A percentile compares a stretch with the other conserved stretches of the same genome.
Evolutionary conservation across 2,329 filamentous ascomycete genomes (phyloP).

Genomic region (Colletotrichum tropicale): DNA sequence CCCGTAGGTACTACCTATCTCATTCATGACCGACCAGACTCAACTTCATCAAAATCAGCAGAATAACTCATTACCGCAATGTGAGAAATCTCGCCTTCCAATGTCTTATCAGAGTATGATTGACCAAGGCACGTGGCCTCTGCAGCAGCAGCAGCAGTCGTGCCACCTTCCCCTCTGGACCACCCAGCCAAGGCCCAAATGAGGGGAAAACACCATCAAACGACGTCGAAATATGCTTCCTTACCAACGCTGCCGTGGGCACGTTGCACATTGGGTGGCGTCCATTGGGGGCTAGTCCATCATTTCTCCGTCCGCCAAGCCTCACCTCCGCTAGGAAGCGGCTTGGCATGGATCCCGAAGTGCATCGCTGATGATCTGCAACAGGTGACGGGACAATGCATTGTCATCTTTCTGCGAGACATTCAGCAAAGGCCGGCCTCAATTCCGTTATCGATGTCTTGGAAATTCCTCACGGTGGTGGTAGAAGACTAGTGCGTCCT

Average conservation of each 20-base stretch:
- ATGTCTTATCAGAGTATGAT: not conserved
- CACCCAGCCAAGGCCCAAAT: not conserved
- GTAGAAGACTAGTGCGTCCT: not conserved
- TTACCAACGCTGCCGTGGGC: not conserved
- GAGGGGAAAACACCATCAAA: not conserved
- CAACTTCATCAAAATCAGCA: not conserved
- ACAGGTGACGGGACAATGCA: constrained; percentile 7
- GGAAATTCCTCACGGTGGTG: not conserved
- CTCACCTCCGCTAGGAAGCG: not conserved
- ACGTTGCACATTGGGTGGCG: constrained; percentile 10
- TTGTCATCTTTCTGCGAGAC: not conserved
- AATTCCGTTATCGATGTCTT: not conserved
- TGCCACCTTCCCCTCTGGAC: constrained; percentile 14
- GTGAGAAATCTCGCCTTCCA: not conserved
- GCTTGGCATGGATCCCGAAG: constrained; percentile 13
- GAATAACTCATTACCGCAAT: not conserved
- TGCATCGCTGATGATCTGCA: not conserved
- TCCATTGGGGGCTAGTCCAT: constrained; percentile 13
- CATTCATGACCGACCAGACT: not conserved
- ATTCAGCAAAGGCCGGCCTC: not conserved
- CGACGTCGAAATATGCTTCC: constrained; percentile 10
- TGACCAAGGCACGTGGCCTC: constrained; percentile 2
- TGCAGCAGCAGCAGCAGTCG: not conserved
- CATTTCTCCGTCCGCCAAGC: not conserved
- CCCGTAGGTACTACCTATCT: too few relatives aligned